phyloP scores from a whole-genome alignment of 257 asterid species.

The Nicotiana benthamiana region DNA sequence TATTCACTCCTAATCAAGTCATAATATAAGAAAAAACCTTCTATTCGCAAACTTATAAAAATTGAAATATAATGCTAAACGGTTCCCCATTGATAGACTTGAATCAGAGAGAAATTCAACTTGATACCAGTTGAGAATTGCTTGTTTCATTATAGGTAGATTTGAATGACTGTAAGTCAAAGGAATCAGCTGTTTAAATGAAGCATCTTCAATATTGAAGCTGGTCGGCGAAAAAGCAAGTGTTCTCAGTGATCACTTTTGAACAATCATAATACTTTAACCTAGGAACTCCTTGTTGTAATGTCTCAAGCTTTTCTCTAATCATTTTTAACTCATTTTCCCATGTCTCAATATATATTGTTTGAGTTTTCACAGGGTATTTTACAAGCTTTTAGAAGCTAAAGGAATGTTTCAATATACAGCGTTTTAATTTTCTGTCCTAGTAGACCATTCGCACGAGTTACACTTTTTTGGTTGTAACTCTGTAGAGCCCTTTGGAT shows the following conservation, averaged over 20 bases:
- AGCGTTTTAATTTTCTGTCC: background rate
- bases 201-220: background rate
- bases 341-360: background rate
- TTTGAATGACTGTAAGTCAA: background rate
- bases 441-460: background rate
- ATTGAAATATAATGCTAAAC: no score
- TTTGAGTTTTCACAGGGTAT: background rate
- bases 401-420: background rate
- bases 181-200: no score
- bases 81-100: no score
- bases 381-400: background rate
- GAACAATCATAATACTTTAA: background rate
- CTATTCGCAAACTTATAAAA: no score
- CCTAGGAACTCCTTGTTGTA: conserved; percentile 1
- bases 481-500: background rate
- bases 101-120: no score
- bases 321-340: conserved; percentile 8
- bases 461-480: background rate
- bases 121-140: background rate
- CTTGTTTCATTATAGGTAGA: background rate
- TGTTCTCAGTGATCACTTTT: background rate
- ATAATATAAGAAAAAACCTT: background rate
- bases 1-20: background rate
- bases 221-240: background rate
- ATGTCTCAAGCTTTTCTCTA: conserved; percentile 6